Percentiles rank a stretch among this genome's conserved stretches.
These are phyloP conservation scores for Wolfiporia cocos DNA, from an alignment of 1,284 basidiomycete genomes.

Conservation along the genomic window DNA sequence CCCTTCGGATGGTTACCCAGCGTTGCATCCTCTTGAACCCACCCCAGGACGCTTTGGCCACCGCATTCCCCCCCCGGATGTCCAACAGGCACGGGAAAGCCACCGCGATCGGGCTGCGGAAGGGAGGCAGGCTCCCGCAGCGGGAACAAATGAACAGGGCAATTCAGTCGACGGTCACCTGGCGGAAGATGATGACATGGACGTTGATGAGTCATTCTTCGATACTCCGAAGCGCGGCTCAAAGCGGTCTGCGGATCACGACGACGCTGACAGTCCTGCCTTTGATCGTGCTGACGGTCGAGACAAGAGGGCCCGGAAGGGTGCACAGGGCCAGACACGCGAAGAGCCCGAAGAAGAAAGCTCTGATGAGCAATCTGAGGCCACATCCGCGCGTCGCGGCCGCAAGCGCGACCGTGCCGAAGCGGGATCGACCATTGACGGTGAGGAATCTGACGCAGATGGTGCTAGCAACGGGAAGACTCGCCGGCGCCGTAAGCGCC, in stretches of 20 bases:
- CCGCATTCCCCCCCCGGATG: no score
- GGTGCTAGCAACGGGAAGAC: conserved; percentile 20
- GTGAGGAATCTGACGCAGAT: conserved; percentile 39
- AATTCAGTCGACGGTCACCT: neutral
- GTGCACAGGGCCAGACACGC: conserved; percentile 33
- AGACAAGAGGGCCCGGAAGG: conserved; percentile 40
- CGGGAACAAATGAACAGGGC: conserved; percentile 38
- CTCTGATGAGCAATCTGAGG: conserved; percentile 18
- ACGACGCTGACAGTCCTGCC: conserved; percentile 32
- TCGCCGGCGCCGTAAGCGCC: conserved; percentile 30
- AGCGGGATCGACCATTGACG: conserved; percentile 64
- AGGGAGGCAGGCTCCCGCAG: no score
- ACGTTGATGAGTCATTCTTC: conserved; percentile 16
- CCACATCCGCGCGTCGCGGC: conserved; percentile 36
- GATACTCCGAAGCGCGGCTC: conserved; percentile 33
- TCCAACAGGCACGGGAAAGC: no score
- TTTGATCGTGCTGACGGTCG: conserved; percentile 9
- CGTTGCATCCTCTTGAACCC: no score
- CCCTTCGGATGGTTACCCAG: no score
- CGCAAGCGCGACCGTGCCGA: conserved; percentile 73
- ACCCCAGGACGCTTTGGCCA: no score
- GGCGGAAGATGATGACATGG: conserved; percentile 14
- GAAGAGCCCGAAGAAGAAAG: conserved; percentile 22
- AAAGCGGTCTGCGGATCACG: conserved; percentile 37
- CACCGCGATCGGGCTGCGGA: no score